Conservation (phyloP, 306 rosid species). For the Dryas drummondii region DNA sequence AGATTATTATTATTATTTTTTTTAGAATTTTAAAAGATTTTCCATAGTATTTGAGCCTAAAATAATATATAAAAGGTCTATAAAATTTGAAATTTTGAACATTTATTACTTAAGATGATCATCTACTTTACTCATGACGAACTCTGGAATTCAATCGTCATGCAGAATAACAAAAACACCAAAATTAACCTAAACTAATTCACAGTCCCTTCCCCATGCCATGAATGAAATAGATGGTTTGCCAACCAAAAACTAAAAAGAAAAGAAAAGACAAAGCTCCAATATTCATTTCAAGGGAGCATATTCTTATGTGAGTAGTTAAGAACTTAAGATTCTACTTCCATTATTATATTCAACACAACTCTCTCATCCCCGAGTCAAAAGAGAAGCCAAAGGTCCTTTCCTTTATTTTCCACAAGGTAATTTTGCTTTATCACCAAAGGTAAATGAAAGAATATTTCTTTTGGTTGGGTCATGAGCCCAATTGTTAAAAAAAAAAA, state of each 20-base stretch:
- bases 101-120: too few relatives aligned
- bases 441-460: background rate
- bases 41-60: too few relatives aligned
- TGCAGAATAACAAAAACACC: too few relatives aligned
- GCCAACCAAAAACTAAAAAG: background rate
- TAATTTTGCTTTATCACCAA: background rate
- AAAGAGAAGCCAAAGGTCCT: background rate
- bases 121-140: too few relatives aligned
- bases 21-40: too few relatives aligned
- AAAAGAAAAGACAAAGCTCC: background rate
- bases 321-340: background rate
- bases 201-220: background rate
- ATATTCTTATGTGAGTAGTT: background rate
- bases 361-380: background rate
- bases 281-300: conserved; percentile 1
- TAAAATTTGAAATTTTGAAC: too few relatives aligned
- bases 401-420: background rate
- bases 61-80: too few relatives aligned
- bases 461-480: too few relatives aligned
- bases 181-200: background rate
- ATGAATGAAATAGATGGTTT: background rate
- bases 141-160: too few relatives aligned
- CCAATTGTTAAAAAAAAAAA: too few relatives aligned
- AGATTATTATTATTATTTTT: too few relatives aligned
- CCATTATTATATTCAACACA: background rate